Evolutionary conservation across 164 flowering plant species (phyloP), one percentile per base, ranked within the genome.

Genomic region (Platanus orientalis): DNA sequence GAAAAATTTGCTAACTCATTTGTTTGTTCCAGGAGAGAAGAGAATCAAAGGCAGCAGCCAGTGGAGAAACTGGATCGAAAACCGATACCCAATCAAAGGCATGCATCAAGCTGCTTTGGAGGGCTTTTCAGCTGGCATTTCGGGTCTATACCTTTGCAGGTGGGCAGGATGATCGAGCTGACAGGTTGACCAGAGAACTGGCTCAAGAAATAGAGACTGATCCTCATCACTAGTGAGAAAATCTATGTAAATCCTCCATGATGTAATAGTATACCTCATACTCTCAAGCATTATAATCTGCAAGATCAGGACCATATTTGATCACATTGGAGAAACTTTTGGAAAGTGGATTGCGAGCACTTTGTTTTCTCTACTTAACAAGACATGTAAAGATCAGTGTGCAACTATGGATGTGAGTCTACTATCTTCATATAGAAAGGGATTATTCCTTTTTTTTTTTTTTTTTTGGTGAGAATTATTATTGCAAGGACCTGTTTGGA

Each of bases 101-200:
- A 49, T 66, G 70, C 28, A 75, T 72, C 20, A 82, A 83, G 68
- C 53, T 77, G 78, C 83, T 90, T 0, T 90, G 97, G 97, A 86
- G 70, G 75, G 84, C 90, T 39, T 90, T 90, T 64, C 95, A 88
- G 51, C 78, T 90, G 39, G 93, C 97, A 68, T 90, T 77, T 67
- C 65, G 81, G 25, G 91, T 88, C 7, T 88, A 90, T 58, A 76
- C 84, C 6, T 90, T 90, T 71, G 89, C 95, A 0, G 97, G 95
- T 44, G 97, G 97, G 42, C 89, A 85, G 16, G 95, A 90, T 64
- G 97, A 90, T 21, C 84, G 95, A 0, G 97, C 93, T 2, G 97
- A 90, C 30, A 71, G 6, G 66, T 70, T 88, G 55, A 81, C 87
- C 32, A 79, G 65, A 66, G 89, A 90, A 65, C 34, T 90, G 42